These are phyloP conservation scores for Tetrapisispora namnaoensis DNA, from an alignment of 805 yeast species.

Conservation along the genomic window DNA sequence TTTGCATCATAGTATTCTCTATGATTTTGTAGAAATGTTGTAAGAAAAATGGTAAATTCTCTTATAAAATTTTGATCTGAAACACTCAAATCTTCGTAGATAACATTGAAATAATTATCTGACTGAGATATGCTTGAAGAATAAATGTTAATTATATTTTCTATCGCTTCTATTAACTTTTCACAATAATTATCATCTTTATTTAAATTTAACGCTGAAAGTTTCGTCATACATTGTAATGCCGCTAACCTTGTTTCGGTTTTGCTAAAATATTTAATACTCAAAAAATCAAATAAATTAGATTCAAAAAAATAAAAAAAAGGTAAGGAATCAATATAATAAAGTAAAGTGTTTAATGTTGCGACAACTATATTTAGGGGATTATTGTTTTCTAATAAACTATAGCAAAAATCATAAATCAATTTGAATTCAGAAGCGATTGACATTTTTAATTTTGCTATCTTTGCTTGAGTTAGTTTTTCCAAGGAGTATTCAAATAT, in stretches of 20 bases:
- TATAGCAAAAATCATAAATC: slow-evolving; percentile 81
- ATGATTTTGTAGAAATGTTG: slow-evolving; percentile 72
- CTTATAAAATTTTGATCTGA: slow-evolving; percentile 86
- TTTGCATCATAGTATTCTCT: slow-evolving; percentile 48
- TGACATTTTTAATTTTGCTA: slow-evolving; percentile 63
- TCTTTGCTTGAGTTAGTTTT: slow-evolving; percentile 90
- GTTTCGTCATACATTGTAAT: slow-evolving; percentile 85
- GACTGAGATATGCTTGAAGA: slow-evolving; percentile 53
- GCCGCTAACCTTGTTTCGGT: slow-evolving; percentile 70
- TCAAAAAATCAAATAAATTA: slow-evolving; percentile 55
- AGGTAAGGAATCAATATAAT: slow-evolving; percentile 91
- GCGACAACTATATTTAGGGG: slow-evolving; percentile 69
- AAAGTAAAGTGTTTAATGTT: slow-evolving; percentile 66
- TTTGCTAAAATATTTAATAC: slow-evolving; percentile 62
- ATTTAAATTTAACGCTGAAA: slow-evolving; percentile 51
- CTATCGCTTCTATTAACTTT: slow-evolving; percentile 57
- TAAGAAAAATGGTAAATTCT: slow-evolving; percentile 85
- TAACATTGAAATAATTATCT: slow-evolving; percentile 52
- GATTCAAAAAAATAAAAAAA: slow-evolving; percentile 78
- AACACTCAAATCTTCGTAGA: slow-evolving; percentile 63
- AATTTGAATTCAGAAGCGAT: slow-evolving; percentile 84
- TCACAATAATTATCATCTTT: slow-evolving; percentile 29
- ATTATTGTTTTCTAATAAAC: slow-evolving; percentile 73
- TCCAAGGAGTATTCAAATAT: slow-evolving; percentile 88
- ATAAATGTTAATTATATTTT: slow-evolving; percentile 57